Conservation (phyloP, 129 eudicot species). For the Chrysanthemum seticuspe region DNA sequence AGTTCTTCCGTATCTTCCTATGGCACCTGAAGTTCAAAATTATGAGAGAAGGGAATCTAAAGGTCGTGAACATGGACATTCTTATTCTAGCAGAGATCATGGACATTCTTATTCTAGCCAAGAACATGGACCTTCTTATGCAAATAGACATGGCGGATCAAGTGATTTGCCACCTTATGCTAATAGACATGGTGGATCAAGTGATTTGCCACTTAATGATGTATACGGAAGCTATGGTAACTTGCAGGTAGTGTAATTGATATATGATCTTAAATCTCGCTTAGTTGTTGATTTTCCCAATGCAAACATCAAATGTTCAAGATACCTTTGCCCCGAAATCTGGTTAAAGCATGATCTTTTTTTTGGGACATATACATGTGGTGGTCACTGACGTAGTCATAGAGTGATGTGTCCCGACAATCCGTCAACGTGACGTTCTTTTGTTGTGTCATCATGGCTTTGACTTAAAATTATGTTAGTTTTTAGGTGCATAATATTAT, state of each 20-base stretch:
- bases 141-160: conserved; percentile 52
- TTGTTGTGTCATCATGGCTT: background rate
- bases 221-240: conserved; percentile 51
- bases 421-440: background rate
- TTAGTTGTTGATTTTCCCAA: background rate
- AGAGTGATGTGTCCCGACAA: background rate
- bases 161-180: conserved; percentile 51
- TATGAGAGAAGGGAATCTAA: conserved; percentile 70
- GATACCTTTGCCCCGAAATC: background rate
- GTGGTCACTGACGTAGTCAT: conserved; percentile 1
- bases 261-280: conserved; percentile 7
- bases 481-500: background rate
- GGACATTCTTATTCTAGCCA: no score
- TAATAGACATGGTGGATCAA: conserved; percentile 54
- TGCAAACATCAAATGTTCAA: background rate
- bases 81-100: conserved; percentile 5
- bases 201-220: conserved; percentile 54
- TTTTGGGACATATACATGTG: background rate
- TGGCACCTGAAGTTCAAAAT: conserved; percentile 38
- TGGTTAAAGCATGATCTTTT: background rate
- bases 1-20: conserved; percentile 73
- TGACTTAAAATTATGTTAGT: background rate
- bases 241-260: conserved; percentile 37
- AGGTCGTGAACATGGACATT: conserved; percentile 48
- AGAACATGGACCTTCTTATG: conserved; percentile 30